Base-by-base conservation (phyloP, 257 asterid genomes). In the Avicennia marina region DNA sequence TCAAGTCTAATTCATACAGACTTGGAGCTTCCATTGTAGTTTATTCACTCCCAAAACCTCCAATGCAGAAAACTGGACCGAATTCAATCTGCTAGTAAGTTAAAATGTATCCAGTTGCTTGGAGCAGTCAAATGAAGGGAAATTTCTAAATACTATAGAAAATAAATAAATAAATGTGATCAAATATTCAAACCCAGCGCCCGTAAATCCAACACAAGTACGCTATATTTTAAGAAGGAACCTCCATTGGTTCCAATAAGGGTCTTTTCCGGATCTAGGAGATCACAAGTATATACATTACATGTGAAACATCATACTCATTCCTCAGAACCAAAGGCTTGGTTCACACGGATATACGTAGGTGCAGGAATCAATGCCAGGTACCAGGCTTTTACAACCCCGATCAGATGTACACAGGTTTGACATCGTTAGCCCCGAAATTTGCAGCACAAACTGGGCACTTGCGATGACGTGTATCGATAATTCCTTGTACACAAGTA, bases 391-490 rank as follows among this genome's bases (percentile, higher is more conserved):
- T 59, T 43, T 15, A n/a, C 19, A 70, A 41, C 31, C 13, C 31
- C 36, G 68, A 66, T 90, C 86, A 93, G 73, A 93, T 93, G 87
- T 93, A 93, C 55, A 93, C 83, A 16, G 97, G 88, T 66, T 89
- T 93, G 50, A 93, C 88, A 24, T 93, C 99, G 53, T 81, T 93
- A 53, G 76, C 81, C 50, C 86, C 95, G 62, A 93, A 93, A 69
- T 90, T 89, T 65, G 89, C 76, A 8, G 85, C 75, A 77, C 99
- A 93, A 11, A 78, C 83, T 18, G 99, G 99, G 74, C 99, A 93
- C 77, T 81, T 90, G 74, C 95, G 94, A 40, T 84, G 95, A 45
- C 99, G 96, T 0, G 78, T 53, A 51, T 84, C 95, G 46, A 83
- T 70, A 26, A 89, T 53, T 69, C 76, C 78, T 70, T 82, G 96